A percentile compares a stretch with the other conserved stretches of the same genome.
Conservation (phyloP, 305 asterid species). For the Fraxinus velutina region DNA sequence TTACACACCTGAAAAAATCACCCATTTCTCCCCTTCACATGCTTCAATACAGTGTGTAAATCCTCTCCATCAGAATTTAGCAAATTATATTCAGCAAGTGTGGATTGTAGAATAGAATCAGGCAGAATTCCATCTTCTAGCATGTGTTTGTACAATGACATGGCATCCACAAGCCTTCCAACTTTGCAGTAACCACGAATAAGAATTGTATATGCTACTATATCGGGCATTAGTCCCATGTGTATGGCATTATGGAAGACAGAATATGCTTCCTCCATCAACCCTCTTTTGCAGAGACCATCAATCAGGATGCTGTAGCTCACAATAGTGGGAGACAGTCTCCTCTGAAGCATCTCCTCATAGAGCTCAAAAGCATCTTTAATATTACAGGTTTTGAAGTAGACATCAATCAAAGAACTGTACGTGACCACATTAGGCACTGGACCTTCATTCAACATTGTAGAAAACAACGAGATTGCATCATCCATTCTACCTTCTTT, state of each 20-base stretch:
- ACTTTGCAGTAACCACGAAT: conserved; percentile 38
- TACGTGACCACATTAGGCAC: conserved; percentile 42
- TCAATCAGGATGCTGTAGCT: conserved; percentile 43
- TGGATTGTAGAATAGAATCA: conserved; percentile 27
- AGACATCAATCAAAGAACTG: conserved; percentile 44
- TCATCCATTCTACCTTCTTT: conserved; percentile 42
- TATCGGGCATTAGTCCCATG: conserved; percentile 33
- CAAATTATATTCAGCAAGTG: conserved; percentile 24
- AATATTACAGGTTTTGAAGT: conserved; percentile 27
- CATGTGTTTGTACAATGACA: conserved; percentile 32
- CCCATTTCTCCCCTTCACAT: background rate
- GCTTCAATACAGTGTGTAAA: background rate
- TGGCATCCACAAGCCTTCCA: conserved; percentile 35
- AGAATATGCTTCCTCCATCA: conserved; percentile 33
- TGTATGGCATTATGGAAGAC: conserved; percentile 26
- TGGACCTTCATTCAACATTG: conserved; percentile 32
- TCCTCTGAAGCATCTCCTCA: conserved; percentile 33
- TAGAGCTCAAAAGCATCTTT: conserved; percentile 34
- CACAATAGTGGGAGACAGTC: conserved; percentile 42
- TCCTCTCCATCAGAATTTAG: background rate
- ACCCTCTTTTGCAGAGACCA: conserved; percentile 42
- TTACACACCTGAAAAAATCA: background rate
- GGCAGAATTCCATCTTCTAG: conserved; percentile 33
- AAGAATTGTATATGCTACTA: conserved; percentile 35
- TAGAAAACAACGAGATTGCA: conserved; percentile 33